A percentile compares a stretch with the other conserved stretches of the same genome.
Conservation (phyloP, 73 alveolate genomes). For the Paramecium tetraurelia region DNA sequence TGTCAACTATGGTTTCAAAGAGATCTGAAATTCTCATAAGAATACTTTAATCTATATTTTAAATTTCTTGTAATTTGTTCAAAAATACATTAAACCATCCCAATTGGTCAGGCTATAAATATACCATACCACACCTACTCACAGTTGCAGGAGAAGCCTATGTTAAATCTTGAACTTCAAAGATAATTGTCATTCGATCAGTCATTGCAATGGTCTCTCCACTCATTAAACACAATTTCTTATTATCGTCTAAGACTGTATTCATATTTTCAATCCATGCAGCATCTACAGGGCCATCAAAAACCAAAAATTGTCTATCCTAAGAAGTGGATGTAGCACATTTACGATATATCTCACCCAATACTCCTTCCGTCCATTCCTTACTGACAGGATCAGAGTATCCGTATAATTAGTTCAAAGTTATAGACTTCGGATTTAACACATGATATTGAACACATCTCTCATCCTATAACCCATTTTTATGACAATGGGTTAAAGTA, state of each 20-base stretch:
- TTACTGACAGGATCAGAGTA: conserved; percentile 71
- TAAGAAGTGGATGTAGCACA: conserved; percentile 64
- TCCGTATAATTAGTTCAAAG: conserved; percentile 67
- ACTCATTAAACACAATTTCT: conserved; percentile 92
- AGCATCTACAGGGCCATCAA: conserved; percentile 99
- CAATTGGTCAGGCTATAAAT: conserved; percentile 88
- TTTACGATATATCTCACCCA: conserved; percentile 78
- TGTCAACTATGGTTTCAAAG: conserved; percentile 58
- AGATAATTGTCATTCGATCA: conserved; percentile 91
- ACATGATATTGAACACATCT: conserved; percentile 66
- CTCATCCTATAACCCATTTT: conserved; percentile 65
- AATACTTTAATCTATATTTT: conserved; percentile 48
- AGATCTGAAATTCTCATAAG: conserved; percentile 55
- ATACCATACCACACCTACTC: conserved; percentile 98
- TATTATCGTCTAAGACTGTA: conserved; percentile 97
- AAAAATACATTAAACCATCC: conserved; percentile 73
- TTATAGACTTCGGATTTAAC: conserved; percentile 67
- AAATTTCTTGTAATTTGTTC: conserved; percentile 21
- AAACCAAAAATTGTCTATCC: conserved; percentile 73
- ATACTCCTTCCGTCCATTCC: conserved; percentile 74
- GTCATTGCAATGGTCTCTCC: conserved; percentile 92
- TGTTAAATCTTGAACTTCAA: conserved; percentile 89
- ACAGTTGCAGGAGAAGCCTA: conserved; percentile 99
- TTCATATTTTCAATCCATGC: conserved; percentile 98
- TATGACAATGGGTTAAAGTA: conserved; percentile 71